Percentiles rank a stretch among this genome's conserved stretches.
Conservation (phyloP, 2,329 filamentous ascomycete species). For the Penicillium sp. region DNA sequence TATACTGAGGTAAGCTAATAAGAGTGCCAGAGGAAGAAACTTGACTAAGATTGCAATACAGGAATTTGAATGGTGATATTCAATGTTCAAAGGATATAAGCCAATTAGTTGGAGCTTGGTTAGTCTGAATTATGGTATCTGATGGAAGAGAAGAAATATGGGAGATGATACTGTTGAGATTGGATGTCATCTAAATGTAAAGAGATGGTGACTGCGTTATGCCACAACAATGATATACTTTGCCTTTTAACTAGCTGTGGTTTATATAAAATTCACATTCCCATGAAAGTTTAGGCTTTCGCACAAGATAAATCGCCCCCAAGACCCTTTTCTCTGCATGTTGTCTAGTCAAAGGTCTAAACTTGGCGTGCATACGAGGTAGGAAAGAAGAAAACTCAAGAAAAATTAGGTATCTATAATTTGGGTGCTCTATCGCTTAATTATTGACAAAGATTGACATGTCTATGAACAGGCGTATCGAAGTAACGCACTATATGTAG, state of each 20-base stretch:
- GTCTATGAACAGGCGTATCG: constrained; percentile 8
- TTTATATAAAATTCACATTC: neutral
- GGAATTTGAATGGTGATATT: neutral
- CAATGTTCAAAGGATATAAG: neutral
- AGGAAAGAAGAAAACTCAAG: neutral
- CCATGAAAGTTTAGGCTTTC: neutral
- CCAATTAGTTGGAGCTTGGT: neutral
- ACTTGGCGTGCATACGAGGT: neutral
- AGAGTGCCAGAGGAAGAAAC: neutral
- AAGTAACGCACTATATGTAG: neutral
- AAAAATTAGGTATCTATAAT: neutral
- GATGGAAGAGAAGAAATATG: too few species aligned
- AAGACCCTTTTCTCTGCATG: neutral
- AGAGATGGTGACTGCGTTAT: neutral
- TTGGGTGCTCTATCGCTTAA: constrained; percentile 7
- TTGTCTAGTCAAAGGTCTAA: neutral
- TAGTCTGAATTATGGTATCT: neutral
- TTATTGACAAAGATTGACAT: constrained; percentile 4
- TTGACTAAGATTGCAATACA: neutral
- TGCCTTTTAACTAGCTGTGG: neutral
- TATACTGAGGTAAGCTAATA: constrained; percentile 1
- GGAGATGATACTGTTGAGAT: neutral
- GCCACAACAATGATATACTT: neutral
- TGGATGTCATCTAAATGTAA: neutral
- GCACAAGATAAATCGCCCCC: constrained; percentile 10